Conservation (phyloP, 768 basidiomycete species). For the Kwoniella shandongensis region DNA sequence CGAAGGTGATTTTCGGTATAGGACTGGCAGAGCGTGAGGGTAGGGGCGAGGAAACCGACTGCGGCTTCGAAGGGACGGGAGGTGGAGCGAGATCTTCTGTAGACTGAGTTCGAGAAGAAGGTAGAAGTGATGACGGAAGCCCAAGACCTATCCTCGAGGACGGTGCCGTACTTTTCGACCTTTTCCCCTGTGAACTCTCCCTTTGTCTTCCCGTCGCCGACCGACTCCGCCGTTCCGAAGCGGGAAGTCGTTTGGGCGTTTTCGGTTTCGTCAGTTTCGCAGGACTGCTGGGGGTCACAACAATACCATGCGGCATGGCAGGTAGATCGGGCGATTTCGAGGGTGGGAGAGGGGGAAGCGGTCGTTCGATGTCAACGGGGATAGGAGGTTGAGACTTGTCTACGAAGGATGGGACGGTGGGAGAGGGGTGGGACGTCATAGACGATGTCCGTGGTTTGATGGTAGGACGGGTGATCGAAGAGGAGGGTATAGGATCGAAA, state of each 20-base stretch:
- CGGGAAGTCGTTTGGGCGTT: slow-evolving; percentile 8
- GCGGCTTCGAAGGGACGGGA: slow-evolving; percentile 30
- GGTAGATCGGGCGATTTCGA: background rate
- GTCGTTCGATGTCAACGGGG: slow-evolving; percentile 24
- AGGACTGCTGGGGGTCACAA: slow-evolving; percentile 48
- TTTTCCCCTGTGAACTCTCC: slow-evolving; percentile 4
- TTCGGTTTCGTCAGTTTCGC: slow-evolving; percentile 21
- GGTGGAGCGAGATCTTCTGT: slow-evolving; percentile 18
- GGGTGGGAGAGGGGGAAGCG: slow-evolving; percentile 32
- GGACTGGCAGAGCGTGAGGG: slow-evolving; percentile 40
- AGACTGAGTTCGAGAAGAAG: slow-evolving; percentile 2
- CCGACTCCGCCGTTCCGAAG: slow-evolving; percentile 12
- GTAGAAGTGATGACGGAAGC: slow-evolving; percentile 24
- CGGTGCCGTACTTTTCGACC: background rate
- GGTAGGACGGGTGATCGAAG: background rate
- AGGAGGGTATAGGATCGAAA: background rate
- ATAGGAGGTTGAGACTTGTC: slow-evolving; percentile 27
- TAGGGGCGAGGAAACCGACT: slow-evolving; percentile 44
- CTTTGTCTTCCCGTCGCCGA: slow-evolving; percentile 11
- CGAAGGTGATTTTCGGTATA: slow-evolving; percentile 36
- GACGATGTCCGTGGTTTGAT: slow-evolving; percentile 18
- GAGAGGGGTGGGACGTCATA: slow-evolving; percentile 5
- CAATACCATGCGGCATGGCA: slow-evolving; percentile 30
- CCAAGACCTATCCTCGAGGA: slow-evolving; percentile 36
- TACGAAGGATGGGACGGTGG: background rate